Evolutionary conservation across 441 rosid genomes (phyloP).

Genomic region (Mallotus japonicus): DNA sequence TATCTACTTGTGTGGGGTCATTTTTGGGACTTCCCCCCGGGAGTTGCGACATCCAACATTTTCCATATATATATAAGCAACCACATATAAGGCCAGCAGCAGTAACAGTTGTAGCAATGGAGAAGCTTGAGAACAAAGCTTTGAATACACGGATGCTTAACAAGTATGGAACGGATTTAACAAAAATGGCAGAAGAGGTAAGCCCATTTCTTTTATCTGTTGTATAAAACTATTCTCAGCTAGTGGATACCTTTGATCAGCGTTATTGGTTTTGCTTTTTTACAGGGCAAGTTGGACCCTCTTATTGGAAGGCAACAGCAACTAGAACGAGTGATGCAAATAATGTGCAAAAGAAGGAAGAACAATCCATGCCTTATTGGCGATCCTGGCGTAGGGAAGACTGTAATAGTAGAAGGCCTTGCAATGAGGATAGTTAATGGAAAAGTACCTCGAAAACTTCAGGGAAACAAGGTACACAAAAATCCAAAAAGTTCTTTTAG

Average conservation of each 20-base stretch:
- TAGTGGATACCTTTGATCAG: neutral
- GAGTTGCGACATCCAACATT: too few species aligned
- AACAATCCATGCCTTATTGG: constrained; percentile 9
- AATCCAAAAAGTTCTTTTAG: neutral
- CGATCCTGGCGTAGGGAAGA: constrained; percentile 11
- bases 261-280: too few species aligned
- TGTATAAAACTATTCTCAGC: too few species aligned
- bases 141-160: neutral
- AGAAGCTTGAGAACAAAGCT: constrained; percentile 8
- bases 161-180: constrained; percentile 10
- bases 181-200: neutral
- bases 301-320: neutral
- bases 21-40: too few species aligned
- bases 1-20: too few species aligned
- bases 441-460: neutral
- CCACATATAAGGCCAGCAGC: too few species aligned
- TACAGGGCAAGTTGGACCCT: constrained; percentile 9
- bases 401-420: neutral
- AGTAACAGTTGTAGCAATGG: neutral
- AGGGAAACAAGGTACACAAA: neutral
- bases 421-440: neutral
- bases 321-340: neutral
- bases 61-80: neutral
- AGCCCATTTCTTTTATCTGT: neutral
- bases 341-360: constrained; percentile 9